These are phyloP conservation scores for Epichloe brachyelytri DNA, from an alignment of 2,329 filamentous ascomycete genomes.

Conservation along the genomic window DNA sequence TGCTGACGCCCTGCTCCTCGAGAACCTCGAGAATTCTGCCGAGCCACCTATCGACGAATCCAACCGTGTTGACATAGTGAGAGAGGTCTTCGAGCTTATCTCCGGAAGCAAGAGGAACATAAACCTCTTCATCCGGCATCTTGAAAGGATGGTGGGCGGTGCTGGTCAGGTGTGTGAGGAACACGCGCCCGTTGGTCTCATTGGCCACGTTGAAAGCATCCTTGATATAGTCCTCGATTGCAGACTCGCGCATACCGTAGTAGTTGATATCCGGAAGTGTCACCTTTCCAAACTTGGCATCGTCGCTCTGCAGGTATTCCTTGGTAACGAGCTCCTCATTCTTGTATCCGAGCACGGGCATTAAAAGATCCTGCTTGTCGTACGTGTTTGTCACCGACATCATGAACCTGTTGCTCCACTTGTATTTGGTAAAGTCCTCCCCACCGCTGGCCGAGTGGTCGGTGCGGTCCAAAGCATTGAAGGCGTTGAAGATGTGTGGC, in stretches of 20 bases:
- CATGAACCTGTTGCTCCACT: slow-evolving; percentile 21
- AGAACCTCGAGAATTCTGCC: slow-evolving; percentile 18
- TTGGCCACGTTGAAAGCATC: slow-evolving; percentile 18
- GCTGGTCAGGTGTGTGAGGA: slow-evolving; percentile 23
- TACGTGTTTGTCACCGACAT: slow-evolving; percentile 21
- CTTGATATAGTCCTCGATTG: slow-evolving; percentile 19
- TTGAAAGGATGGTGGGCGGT: slow-evolving; percentile 23
- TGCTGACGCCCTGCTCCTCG: slow-evolving; percentile 17
- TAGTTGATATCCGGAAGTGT: slow-evolving; percentile 21
- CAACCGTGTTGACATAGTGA: slow-evolving; percentile 20
- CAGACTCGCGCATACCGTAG: slow-evolving; percentile 21
- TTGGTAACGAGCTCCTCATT: slow-evolving; percentile 13
- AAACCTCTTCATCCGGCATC: slow-evolving; percentile 17
- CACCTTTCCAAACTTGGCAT: slow-evolving; percentile 17
- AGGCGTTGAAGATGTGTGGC: slow-evolving; percentile 22
- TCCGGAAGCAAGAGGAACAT: slow-evolving; percentile 13
- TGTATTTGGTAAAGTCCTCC: slow-evolving; percentile 13
- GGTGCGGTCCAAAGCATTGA: slow-evolving; percentile 15
- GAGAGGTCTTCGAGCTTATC: slow-evolving; percentile 18
- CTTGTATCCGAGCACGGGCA: slow-evolving; percentile 18
- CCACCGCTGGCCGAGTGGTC: slow-evolving; percentile 1
- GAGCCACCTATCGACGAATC: slow-evolving; percentile 21
- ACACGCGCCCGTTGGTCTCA: slow-evolving; percentile 19
- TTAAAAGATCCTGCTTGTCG: slow-evolving; percentile 21
- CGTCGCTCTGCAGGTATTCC: slow-evolving; percentile 17